These are phyloP conservation scores for Microsporum ferrugineum DNA, from an alignment of 2,329 filamentous ascomycete species.

Conservation along the genomic window DNA sequence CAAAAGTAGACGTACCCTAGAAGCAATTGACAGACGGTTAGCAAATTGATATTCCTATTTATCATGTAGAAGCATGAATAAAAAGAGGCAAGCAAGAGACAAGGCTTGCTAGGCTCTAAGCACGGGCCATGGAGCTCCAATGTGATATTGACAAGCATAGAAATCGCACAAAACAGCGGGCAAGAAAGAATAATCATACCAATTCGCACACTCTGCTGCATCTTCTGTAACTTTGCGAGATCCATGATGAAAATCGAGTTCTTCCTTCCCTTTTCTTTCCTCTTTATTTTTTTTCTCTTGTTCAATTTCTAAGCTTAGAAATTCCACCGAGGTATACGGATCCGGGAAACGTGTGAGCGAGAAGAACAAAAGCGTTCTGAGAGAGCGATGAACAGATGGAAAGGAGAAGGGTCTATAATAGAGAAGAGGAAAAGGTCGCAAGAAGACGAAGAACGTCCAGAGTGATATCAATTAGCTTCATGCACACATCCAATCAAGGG, in stretches of 20 bases:
- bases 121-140: not conserved
- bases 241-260: constrained; percentile 41
- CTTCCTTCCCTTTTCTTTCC: not conserved
- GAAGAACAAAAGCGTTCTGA: not conserved
- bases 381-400: not conserved
- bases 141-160: not conserved
- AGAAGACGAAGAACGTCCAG: constrained; percentile 4
- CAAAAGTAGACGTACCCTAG: not conserved
- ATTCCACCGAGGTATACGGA: not conserved
- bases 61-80: not conserved
- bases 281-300: not conserved
- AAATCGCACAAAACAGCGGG: not conserved
- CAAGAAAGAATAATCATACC: constrained; percentile 42
- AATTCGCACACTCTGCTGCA: constrained; percentile 57
- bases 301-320: not conserved
- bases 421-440: not conserved
- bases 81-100: not conserved
- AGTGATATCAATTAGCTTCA: constrained; percentile 6
- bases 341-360: not conserved
- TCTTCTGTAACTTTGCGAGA: constrained; percentile 54
- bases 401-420: not conserved
- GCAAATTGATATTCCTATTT: not conserved
- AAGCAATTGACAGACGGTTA: not conserved
- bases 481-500: constrained; percentile 7
- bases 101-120: not conserved